Percentiles rank a stretch among this genome's conserved stretches.
Evolutionary conservation across 257 asterid species (phyloP).

Genomic region (Phtheirospermum japonicum): DNA sequence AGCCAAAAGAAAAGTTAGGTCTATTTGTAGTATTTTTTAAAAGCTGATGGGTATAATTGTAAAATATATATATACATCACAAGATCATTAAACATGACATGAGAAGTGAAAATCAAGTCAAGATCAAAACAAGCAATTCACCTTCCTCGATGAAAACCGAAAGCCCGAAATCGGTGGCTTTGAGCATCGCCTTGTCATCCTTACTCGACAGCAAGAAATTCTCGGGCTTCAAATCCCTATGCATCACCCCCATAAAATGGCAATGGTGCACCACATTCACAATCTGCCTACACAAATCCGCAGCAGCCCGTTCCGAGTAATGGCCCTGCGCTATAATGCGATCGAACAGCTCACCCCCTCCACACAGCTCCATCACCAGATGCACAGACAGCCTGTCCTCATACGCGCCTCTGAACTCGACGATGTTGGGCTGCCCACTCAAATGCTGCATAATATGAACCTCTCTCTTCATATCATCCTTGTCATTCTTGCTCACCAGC

Average conservation of each 20-base stretch:
- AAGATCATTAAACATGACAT: too few species aligned
- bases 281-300: constrained; percentile 72
- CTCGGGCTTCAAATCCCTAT: constrained; percentile 92
- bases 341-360: constrained; percentile 83
- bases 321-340: constrained; percentile 79
- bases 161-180: constrained; percentile 87
- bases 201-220: constrained; percentile 77
- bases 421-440: constrained; percentile 83
- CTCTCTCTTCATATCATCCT: constrained; percentile 82
- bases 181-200: constrained; percentile 63
- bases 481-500: constrained; percentile 63
- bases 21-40: too few species aligned
- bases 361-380: constrained; percentile 80
- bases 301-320: constrained; percentile 75
- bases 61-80: too few species aligned
- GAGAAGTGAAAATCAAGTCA: background rate
- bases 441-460: constrained; percentile 80
- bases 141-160: constrained; percentile 90
- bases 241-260: constrained; percentile 90
- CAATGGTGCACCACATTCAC: constrained; percentile 85
- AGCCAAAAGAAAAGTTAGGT: too few species aligned
- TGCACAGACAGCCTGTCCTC: constrained; percentile 77
- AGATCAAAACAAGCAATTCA: constrained; percentile 22
- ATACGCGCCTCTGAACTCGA: constrained; percentile 74
- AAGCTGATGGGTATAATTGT: too few species aligned